These are phyloP conservation scores for Punica granatum DNA, from an alignment of 345 rosid genomes.

Conservation along the genomic window DNA sequence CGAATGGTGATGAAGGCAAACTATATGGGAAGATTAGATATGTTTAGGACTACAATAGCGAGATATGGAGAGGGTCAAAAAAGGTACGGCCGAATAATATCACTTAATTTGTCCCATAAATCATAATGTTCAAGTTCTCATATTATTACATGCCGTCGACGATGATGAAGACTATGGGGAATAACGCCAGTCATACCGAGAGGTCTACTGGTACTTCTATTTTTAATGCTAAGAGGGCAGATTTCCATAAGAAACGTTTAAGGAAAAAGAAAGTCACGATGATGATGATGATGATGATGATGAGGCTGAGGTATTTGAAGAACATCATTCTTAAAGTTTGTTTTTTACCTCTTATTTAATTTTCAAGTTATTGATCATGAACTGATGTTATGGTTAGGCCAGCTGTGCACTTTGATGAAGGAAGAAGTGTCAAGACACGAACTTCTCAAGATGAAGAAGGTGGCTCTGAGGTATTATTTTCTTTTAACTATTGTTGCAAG, in stretches of 20 bases:
- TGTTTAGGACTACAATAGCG: conserved; percentile 87
- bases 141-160: conserved; percentile 37
- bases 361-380: conserved; percentile 12
- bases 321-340: conserved; percentile 14
- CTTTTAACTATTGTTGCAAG: conserved; percentile 6
- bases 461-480: conserved; percentile 68
- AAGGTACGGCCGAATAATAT: conserved; percentile 39
- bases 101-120: not conserved
- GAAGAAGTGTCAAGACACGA: conserved; percentile 48
- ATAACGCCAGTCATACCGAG: conserved; percentile 21
- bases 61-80: conserved; percentile 91
- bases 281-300: too few relatives aligned
- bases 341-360: conserved; percentile 12
- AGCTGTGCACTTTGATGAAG: conserved; percentile 30
- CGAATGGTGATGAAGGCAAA: conserved; percentile 94
- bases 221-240: conserved; percentile 38
- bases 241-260: conserved; percentile 55
- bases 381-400: conserved; percentile 36
- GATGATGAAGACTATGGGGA: conserved; percentile 28
- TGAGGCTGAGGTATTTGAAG: conserved; percentile 50
- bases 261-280: conserved; percentile 73
- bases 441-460: conserved; percentile 47
- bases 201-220: conserved; percentile 17
- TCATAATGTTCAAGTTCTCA: not conserved
- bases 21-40: conserved; percentile 95